Percentiles rank a stretch among this genome's conserved stretches.
Evolutionary conservation across 225 moss, liverwort and hornwort species (phyloP).

Genomic region (Ulota crispa): DNA sequence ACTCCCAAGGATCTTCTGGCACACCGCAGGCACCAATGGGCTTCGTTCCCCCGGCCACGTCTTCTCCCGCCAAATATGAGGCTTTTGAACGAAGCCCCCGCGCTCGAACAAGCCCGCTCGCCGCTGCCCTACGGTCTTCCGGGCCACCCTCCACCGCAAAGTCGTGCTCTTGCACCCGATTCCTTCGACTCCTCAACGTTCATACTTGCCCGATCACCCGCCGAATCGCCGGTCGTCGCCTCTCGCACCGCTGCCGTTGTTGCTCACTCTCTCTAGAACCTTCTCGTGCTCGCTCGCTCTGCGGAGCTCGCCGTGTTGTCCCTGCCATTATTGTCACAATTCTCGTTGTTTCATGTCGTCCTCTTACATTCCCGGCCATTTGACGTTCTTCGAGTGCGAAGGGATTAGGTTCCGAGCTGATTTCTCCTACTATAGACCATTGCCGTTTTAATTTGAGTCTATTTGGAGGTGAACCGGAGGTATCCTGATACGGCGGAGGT

Average conservation of each 20-base stretch:
- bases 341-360: not conserved
- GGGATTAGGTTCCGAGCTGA: slow-evolving; percentile 10
- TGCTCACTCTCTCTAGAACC: not conserved
- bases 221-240: slow-evolving; percentile 18
- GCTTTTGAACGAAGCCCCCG: slow-evolving; percentile 42
- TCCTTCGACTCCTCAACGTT: not conserved
- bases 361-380: not conserved
- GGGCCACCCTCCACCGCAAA: slow-evolving; percentile 17
- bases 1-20: too few species aligned
- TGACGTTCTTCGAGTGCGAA: not conserved
- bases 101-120: not conserved
- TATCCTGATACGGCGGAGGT: not conserved
- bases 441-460: not conserved
- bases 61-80: slow-evolving; percentile 27
- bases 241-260: not conserved
- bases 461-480: not conserved
- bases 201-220: slow-evolving; percentile 5
- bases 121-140: not conserved
- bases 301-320: not conserved
- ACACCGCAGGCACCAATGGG: not conserved
- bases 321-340: not conserved
- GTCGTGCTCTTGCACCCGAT: not conserved
- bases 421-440: not conserved
- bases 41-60: slow-evolving; percentile 20
- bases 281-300: not conserved